Conservation (phyloP, 1,139 yeast genomes). For the Yamadazyma diddensiae region DNA sequence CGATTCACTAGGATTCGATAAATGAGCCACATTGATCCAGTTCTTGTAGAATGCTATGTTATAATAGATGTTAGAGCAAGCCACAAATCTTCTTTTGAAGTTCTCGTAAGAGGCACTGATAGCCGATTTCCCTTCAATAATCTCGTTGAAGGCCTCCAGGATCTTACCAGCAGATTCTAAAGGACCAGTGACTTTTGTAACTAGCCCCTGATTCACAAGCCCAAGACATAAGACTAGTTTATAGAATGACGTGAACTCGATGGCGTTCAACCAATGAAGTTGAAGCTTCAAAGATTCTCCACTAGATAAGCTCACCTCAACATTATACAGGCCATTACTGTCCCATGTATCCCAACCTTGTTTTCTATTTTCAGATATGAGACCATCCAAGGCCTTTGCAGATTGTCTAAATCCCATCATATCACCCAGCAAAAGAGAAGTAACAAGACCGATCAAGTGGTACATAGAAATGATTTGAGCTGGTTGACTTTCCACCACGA, state of each 20-base stretch:
- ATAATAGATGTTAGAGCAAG: too few species aligned
- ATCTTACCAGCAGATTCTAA: conserved; percentile 2
- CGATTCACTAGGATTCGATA: too few species aligned
- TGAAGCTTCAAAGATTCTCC: conserved; percentile 9
- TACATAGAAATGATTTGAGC: conserved; percentile 12
- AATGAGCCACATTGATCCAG: too few species aligned
- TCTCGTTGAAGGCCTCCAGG: too few species aligned
- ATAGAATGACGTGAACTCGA: conserved; percentile 39
- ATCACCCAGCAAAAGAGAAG: not conserved
- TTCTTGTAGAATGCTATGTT: too few species aligned
- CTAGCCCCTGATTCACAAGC: conserved; percentile 2
- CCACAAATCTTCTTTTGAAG: too few species aligned
- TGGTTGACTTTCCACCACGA: too few species aligned
- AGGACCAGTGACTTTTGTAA: not conserved
- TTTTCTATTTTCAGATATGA: conserved; percentile 22
- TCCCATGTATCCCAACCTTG: conserved; percentile 25
- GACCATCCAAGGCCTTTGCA: conserved; percentile 19
- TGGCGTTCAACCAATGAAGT: conserved; percentile 38
- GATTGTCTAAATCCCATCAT: not conserved
- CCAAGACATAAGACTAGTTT: conserved; percentile 40
- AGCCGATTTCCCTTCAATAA: too few species aligned
- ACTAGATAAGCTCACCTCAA: not conserved
- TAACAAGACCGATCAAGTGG: not conserved
- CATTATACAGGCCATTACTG: conserved; percentile 21
- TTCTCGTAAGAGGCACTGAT: too few species aligned